Evolutionary conservation across 169 alveolate species (phyloP).

Genomic region (Miamiensis avidus): DNA sequence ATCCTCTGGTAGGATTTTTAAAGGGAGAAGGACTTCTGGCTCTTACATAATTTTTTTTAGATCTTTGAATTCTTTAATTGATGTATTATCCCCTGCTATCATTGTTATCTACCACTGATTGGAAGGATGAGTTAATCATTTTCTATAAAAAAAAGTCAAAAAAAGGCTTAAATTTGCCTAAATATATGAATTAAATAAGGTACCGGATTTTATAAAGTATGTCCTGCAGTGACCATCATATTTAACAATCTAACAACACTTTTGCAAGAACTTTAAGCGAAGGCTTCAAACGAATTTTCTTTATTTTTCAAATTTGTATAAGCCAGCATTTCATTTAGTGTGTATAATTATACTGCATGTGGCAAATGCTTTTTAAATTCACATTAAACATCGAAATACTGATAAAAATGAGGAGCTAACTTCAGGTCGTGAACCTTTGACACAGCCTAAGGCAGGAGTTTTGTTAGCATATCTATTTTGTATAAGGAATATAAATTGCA

Average conservation of each 20-base stretch:
- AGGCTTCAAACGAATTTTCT: not conserved
- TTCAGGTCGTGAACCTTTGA: not conserved
- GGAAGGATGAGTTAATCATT: slow-evolving; percentile 1
- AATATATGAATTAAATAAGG: not conserved
- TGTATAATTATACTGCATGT: slow-evolving; percentile 9
- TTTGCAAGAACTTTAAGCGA: not conserved
- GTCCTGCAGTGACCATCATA: slow-evolving; percentile 11
- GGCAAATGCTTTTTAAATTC: slow-evolving; percentile 18
- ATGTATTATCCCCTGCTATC: not conserved
- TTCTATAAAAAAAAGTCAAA: not conserved
- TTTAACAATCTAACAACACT: slow-evolving; percentile 10
- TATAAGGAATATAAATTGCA: too few relatives aligned
- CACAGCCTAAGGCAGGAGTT: slow-evolving; percentile 3
- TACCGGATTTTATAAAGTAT: slow-evolving; percentile 11
- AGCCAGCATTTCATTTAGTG: slow-evolving; percentile 21
- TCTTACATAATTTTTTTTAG: slow-evolving; percentile 21
- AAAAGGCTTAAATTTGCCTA: not conserved
- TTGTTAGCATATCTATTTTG: not conserved
- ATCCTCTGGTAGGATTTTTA: slow-evolving; percentile 1
- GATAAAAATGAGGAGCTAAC: slow-evolving; percentile 16
- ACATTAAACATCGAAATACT: slow-evolving; percentile 3
- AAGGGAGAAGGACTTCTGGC: slow-evolving; percentile 20
- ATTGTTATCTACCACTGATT: slow-evolving; percentile 7
- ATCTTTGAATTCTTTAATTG: not conserved
- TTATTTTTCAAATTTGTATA: slow-evolving; percentile 7